Evolutionary conservation across 768 basidiomycete genomes (phyloP), one percentile per base, ranked within the genome.

Genomic region (Mycena metata): DNA sequence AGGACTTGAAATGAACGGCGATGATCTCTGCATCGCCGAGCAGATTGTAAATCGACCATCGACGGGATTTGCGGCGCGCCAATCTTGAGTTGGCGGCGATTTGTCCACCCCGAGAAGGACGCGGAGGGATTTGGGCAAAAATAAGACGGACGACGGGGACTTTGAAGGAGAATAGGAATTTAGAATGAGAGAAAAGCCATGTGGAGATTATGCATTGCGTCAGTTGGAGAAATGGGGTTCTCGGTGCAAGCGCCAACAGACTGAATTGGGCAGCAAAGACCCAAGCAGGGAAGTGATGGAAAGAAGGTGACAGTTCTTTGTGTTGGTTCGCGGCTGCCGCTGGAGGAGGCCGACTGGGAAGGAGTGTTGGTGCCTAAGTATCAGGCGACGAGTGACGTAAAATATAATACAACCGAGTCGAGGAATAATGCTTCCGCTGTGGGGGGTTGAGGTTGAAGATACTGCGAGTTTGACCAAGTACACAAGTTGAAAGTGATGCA

Each of bases 341-440:
- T n/a, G 30, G 6, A 6, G 30, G 6, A 30, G 56, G 54, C 52
- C 47, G 58, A 55, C 42, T 47, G 33, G n/a, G n/a, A n/a, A n/a
- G n/a, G n/a, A n/a, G n/a, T 41, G 47, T 52, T 70, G 47, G 69
- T 69, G 46, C 69, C 64, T 58, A 39, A 39, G 39, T 67, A 68
- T 68, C 67, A 68, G 55, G 56, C 58, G 58, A 57, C 54, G 60
- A 50, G 39, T 46, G 64, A 59, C 67, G 67, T 69, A 64, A 54
- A 67, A 50, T 69, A 64, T 47, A 67, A 50, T 52, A 43, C 46
- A 17, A 21, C 59, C 65, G 66, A 36, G 33, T 54, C 68, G 60
- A 59, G 67, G 54, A 67, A 49, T 67, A 67, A 49, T 67, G 42
- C 43, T 52, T 64, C 68, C 63, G 58, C 50, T 46, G 36, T 51